Conservation (phyloP, 2,329 filamentous ascomycete species). For the Phialemoniopsis sp. region DNA sequence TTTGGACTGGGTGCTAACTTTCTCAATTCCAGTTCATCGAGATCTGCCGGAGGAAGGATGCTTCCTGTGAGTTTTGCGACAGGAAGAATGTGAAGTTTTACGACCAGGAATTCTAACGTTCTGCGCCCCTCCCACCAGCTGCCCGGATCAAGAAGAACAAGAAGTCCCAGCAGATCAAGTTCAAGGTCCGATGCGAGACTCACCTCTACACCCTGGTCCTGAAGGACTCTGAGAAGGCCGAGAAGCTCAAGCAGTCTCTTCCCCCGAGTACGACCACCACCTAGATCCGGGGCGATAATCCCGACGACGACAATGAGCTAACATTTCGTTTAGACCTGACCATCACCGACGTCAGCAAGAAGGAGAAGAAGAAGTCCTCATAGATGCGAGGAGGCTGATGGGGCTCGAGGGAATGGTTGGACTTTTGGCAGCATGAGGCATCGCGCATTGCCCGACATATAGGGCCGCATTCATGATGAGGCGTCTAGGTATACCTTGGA, state of each 20-base stretch:
- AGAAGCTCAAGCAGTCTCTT: slow-evolving; percentile 99
- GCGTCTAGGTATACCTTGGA: slow-evolving; percentile 54
- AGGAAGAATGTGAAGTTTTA: slow-evolving; percentile 2
- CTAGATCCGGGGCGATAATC: too few species aligned
- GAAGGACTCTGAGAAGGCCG: slow-evolving; percentile 98
- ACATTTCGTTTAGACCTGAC: slow-evolving; percentile 35
- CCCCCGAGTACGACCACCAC: slow-evolving; percentile 75
- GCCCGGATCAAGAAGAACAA: slow-evolving; percentile 96
- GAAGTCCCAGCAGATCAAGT: slow-evolving; percentile 91
- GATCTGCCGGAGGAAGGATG: slow-evolving; percentile 99
- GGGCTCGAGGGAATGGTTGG: slow-evolving; percentile 18
- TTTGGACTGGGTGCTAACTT: slow-evolving; percentile 6
- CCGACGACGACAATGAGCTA: slow-evolving; percentile 10
- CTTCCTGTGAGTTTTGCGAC: slow-evolving; percentile 75
- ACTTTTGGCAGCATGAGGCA: slow-evolving; percentile 9
- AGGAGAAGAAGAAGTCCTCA: slow-evolving; percentile 51
- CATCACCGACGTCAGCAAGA: slow-evolving; percentile 52
- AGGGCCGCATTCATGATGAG: slow-evolving; percentile 35
- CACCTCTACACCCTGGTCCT: slow-evolving; percentile 98
- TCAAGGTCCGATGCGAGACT: slow-evolving; percentile 99
- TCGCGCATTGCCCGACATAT: slow-evolving; percentile 19
- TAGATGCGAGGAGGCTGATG: slow-evolving; percentile 16
- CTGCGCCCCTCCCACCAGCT: slow-evolving; percentile 42
- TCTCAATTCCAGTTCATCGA: slow-evolving; percentile 78
- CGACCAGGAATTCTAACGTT: slow-evolving; percentile 9